Percentiles rank a stretch among this genome's conserved stretches.
Evolutionary conservation across 148 eudicot genomes (phyloP).

Genomic region (Simmondsia chinensis): DNA sequence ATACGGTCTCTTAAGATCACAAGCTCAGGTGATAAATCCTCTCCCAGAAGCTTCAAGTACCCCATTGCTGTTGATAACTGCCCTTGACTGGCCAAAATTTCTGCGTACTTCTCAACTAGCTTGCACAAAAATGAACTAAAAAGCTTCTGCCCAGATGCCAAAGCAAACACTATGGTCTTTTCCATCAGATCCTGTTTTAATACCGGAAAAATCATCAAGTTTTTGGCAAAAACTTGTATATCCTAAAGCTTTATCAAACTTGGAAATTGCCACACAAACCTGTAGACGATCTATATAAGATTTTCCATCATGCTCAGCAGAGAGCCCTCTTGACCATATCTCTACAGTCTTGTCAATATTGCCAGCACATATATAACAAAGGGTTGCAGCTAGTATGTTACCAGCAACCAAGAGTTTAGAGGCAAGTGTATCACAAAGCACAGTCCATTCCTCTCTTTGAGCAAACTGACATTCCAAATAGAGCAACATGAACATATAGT

Average conservation of each 20-base stretch:
- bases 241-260: background rate
- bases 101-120: conserved; percentile 92
- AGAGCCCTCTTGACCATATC: conserved; percentile 69
- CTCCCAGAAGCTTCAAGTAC: conserved; percentile 79
- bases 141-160: conserved; percentile 88
- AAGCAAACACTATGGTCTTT: conserved; percentile 84
- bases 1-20: conserved; percentile 78
- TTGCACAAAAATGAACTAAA: conserved; percentile 85
- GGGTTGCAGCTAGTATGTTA: conserved; percentile 77
- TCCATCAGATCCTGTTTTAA: conserved; percentile 82
- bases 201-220: background rate
- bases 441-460: conserved; percentile 76
- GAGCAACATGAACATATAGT: conserved; percentile 2
- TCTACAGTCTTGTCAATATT: conserved; percentile 90
- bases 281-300: conserved; percentile 85
- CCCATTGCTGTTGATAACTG: conserved; percentile 87
- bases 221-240: background rate
- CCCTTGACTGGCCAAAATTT: conserved; percentile 98
- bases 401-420: conserved; percentile 74
- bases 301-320: conserved; percentile 57
- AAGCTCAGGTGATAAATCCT: conserved; percentile 85
- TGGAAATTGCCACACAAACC: conserved; percentile 36
- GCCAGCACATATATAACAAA: conserved; percentile 94
- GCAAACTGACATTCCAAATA: conserved; percentile 55
- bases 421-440: conserved; percentile 82